Evolutionary conservation across 345 rosid species (phyloP).

Genomic region (Syzygium grande): DNA sequence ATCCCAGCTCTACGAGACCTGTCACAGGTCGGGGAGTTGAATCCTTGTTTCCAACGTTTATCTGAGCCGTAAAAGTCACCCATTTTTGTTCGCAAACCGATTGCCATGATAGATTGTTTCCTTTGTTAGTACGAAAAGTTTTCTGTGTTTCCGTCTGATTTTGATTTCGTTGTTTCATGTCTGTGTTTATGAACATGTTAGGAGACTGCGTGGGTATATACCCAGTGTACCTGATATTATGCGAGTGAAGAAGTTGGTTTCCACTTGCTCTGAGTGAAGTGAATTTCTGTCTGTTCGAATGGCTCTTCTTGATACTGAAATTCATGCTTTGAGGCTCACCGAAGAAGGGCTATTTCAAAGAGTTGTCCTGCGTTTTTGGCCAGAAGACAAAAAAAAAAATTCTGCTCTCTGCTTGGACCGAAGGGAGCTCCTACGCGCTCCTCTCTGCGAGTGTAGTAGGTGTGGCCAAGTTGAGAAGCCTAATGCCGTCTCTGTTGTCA

Average conservation of each 20-base stretch:
- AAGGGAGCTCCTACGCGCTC: slow-evolving; percentile 89
- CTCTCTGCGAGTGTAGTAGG: not conserved
- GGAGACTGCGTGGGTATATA: too few relatives aligned
- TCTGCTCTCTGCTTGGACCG: slow-evolving; percentile 65
- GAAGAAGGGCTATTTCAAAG: too few relatives aligned
- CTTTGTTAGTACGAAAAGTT: too few relatives aligned
- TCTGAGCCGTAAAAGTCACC: slow-evolving; percentile 13
- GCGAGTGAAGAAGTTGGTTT: too few relatives aligned
- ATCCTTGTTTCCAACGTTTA: slow-evolving; percentile 15
- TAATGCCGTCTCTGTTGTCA: not conserved
- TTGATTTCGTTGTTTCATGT: not conserved
- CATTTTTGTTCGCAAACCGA: not conserved
- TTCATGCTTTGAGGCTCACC: not conserved
- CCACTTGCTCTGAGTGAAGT: too few relatives aligned
- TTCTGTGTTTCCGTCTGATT: too few relatives aligned
- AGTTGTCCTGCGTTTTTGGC: not conserved
- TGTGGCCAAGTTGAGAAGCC: not conserved
- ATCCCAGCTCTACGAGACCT: slow-evolving; percentile 59
- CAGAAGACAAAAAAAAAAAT: not conserved
- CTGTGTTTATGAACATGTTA: too few relatives aligned
- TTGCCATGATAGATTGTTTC: too few relatives aligned
- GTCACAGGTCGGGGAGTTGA: slow-evolving; percentile 21
- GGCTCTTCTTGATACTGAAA: not conserved
- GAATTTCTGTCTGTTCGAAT: not conserved
- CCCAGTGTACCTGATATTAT: too few relatives aligned